These are phyloP conservation scores for Wickerhamomyces xylosicus DNA, from an alignment of 805 yeast species.

Conservation along the genomic window DNA sequence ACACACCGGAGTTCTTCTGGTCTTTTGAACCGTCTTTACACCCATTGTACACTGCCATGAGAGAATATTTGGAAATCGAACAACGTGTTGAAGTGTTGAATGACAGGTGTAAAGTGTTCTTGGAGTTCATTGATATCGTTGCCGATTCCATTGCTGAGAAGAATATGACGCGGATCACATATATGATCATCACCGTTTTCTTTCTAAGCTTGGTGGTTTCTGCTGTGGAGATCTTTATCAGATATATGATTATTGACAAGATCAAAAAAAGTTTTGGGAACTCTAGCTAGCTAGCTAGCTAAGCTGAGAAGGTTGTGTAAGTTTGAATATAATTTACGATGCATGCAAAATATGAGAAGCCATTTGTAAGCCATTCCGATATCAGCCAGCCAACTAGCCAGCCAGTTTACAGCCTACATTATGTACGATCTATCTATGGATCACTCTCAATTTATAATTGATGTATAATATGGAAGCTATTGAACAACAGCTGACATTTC, in stretches of 20 bases:
- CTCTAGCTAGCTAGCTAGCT: no score
- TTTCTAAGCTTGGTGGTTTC: slow-evolving; percentile 72
- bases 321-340: no score
- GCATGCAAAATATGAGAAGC: no score
- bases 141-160: slow-evolving; percentile 92
- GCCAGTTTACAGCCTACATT: no score
- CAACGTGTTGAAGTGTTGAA: slow-evolving; percentile 90
- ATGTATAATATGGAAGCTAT: no score
- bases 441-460: no score
- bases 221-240: slow-evolving; percentile 51
- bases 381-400: no score
- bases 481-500: no score
- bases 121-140: slow-evolving; percentile 87
- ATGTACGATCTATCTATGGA: no score
- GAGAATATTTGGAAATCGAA: slow-evolving; percentile 91
- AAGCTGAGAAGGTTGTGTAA: no score
- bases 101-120: slow-evolving; percentile 86
- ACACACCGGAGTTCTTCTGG: slow-evolving; percentile 97
- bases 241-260: slow-evolving; percentile 38
- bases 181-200: slow-evolving; percentile 79
- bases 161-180: slow-evolving; percentile 84
- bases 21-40: slow-evolving; percentile 89
- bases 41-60: slow-evolving; percentile 79
- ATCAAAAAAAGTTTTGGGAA: neutral
- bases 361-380: no score